A percentile compares a stretch with the other conserved stretches of the same genome.
phyloP scores from a whole-genome alignment of 2,329 filamentous ascomycete genomes.

The Arthrinium puccinioides region DNA sequence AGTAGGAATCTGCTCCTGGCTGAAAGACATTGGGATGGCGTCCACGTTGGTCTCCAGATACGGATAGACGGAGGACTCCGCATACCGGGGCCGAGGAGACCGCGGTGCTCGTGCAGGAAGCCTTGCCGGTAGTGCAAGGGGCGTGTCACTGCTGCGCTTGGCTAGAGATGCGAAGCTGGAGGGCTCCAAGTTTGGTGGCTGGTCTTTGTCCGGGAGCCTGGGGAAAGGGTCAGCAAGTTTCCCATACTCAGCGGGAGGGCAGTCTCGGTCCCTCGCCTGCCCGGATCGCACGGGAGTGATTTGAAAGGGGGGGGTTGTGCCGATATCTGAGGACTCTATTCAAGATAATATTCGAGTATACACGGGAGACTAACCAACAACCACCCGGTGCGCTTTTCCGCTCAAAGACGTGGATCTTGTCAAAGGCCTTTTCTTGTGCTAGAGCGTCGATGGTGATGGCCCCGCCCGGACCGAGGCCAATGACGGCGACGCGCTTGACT shows the following conservation, averaged over 20 bases:
- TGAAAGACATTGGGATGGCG: constrained; percentile 51
- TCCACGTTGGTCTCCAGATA: constrained; percentile 61
- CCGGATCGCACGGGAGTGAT: not conserved
- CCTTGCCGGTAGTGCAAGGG: constrained; percentile 35
- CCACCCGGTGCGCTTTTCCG: constrained; percentile 51
- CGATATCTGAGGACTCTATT: no score
- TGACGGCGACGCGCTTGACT: constrained; percentile 45
- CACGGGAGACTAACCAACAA: constrained; percentile 42
- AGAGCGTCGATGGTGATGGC: constrained; percentile 55
- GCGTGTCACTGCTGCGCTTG: constrained; percentile 39
- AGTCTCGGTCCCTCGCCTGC: no score
- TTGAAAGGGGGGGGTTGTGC: not conserved
- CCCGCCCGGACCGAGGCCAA: constrained; percentile 54
- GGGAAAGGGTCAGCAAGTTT: not conserved
- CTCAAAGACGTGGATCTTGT: constrained; percentile 55
- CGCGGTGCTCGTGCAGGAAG: constrained; percentile 39
- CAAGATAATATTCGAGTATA: no score
- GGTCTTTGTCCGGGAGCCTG: constrained; percentile 34
- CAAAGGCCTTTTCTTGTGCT: constrained; percentile 49
- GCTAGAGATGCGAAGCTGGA: constrained; percentile 39
- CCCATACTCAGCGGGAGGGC: no score
- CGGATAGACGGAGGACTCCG: constrained; percentile 54
- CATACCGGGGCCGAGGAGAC: constrained; percentile 37
- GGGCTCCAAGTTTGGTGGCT: constrained; percentile 30
- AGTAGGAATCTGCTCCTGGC: constrained; percentile 44